Conservation (phyloP, 768 basidiomycete genomes). For the Piloderma croceum region DNA sequence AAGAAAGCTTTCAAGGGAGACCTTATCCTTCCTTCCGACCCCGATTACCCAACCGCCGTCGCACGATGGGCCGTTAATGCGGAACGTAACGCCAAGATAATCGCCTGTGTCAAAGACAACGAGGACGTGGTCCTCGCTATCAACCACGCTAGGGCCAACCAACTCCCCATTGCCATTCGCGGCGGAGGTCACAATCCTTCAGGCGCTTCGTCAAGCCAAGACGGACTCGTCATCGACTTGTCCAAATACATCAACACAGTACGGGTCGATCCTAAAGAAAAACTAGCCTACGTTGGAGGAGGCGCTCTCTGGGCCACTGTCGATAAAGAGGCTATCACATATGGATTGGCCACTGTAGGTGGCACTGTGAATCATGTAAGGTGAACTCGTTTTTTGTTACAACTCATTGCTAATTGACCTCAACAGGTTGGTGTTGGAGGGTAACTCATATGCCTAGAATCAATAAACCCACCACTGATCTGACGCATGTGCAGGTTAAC, state of each 20-base stretch:
- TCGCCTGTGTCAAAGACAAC: slow-evolving; percentile 28
- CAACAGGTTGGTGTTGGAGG: slow-evolving; percentile 46
- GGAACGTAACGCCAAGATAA: slow-evolving; percentile 24
- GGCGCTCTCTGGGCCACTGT: slow-evolving; percentile 32
- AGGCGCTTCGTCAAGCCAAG: slow-evolving; percentile 32
- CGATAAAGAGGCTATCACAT: slow-evolving; percentile 25
- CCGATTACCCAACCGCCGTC: slow-evolving; percentile 27
- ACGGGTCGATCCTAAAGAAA: slow-evolving; percentile 22
- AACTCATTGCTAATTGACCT: neutral
- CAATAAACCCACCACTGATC: too few relatives aligned
- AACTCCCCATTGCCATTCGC: slow-evolving; percentile 28
- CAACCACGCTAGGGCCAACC: slow-evolving; percentile 19
- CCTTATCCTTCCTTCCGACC: slow-evolving; percentile 23
- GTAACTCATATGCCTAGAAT: slow-evolving; percentile 25
- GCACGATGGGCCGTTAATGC: slow-evolving; percentile 33
- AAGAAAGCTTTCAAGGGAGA: slow-evolving; percentile 28
- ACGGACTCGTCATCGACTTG: slow-evolving; percentile 37
- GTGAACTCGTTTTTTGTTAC: neutral
- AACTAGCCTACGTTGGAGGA: slow-evolving; percentile 28
- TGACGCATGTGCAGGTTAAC: slow-evolving; percentile 33
- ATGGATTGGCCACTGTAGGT: slow-evolving; percentile 31
- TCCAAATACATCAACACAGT: slow-evolving; percentile 27
- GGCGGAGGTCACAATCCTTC: slow-evolving; percentile 37
- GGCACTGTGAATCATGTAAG: slow-evolving; percentile 30
- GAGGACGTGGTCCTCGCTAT: slow-evolving; percentile 28